phyloP scores from a whole-genome alignment of 2,329 filamentous ascomycete species.

The Colletotrichum kahawae region DNA sequence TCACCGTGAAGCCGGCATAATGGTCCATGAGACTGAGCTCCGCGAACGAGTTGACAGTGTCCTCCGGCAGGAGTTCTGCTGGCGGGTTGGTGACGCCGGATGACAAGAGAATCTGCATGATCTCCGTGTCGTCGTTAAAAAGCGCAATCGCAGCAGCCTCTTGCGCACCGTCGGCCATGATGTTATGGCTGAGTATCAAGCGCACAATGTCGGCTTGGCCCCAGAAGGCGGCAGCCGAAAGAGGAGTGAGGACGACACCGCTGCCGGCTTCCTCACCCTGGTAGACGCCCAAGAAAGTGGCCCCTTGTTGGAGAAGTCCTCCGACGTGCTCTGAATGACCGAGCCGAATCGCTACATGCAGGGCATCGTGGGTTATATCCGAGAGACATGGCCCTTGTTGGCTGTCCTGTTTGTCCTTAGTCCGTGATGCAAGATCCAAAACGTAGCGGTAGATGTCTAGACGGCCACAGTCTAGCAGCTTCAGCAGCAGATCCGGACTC shows the following conservation, averaged over 20 bases:
- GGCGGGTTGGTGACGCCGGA: neutral
- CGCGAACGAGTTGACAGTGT: neutral
- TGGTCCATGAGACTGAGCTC: neutral
- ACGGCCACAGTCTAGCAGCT: constrained; percentile 28
- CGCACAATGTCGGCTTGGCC: constrained; percentile 26
- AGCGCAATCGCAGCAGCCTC: constrained; percentile 28
- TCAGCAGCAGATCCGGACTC: constrained; percentile 26
- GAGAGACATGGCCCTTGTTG: constrained; percentile 10
- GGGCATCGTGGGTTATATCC: constrained; percentile 32
- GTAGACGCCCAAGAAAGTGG: constrained; percentile 25
- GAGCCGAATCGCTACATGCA: constrained; percentile 32
- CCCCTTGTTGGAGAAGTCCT: constrained; percentile 23
- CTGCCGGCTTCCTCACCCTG: neutral
- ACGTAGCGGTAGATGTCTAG: constrained; percentile 32
- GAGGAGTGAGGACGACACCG: constrained; percentile 27
- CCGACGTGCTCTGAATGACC: constrained; percentile 24
- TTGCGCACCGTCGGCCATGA: constrained; percentile 17
- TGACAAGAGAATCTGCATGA: constrained; percentile 24
- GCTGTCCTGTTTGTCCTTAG: constrained; percentile 9
- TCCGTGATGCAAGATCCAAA: constrained; percentile 30
- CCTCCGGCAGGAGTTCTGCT: neutral
- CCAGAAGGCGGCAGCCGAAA: constrained; percentile 33
- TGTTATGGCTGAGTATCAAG: constrained; percentile 24
- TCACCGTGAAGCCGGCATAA: neutral
- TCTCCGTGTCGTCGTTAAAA: constrained; percentile 17